Evolutionary conservation across 768 basidiomycete genomes (phyloP).

Genomic region (Thelephora aurantiotincta): DNA sequence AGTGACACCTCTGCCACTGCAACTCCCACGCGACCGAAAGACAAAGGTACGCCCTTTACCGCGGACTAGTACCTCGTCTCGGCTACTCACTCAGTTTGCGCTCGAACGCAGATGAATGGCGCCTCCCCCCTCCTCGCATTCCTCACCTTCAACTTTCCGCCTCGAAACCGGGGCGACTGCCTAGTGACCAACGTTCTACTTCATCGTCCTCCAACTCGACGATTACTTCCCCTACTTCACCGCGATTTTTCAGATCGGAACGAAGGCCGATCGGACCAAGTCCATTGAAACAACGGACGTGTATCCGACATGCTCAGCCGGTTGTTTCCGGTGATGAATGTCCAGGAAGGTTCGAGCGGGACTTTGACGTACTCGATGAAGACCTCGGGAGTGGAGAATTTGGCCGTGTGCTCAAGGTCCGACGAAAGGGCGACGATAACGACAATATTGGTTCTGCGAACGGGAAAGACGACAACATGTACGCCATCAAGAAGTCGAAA

Average conservation of each 20-base stretch:
- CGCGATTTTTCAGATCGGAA: neutral
- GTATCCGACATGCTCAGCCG: conserved; percentile 5
- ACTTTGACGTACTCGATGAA: conserved; percentile 68
- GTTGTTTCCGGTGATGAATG: conserved; percentile 28
- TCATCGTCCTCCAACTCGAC: conserved; percentile 38
- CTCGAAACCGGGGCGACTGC: conserved; percentile 22
- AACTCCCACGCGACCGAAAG: conserved; percentile 50
- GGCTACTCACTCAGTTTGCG: conserved; percentile 1
- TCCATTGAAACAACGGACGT: conserved; percentile 2
- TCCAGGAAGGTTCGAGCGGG: conserved; percentile 59
- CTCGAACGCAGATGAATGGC: conserved; percentile 31
- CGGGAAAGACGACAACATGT: conserved; percentile 25
- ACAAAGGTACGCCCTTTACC: conserved; percentile 23
- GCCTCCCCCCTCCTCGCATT: conserved; percentile 34
- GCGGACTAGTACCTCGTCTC: neutral
- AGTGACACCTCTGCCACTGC: conserved; percentile 35
- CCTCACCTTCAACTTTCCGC: conserved; percentile 35
- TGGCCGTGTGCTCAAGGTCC: conserved; percentile 81
- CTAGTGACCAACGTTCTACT: conserved; percentile 30
- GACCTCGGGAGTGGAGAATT: conserved; percentile 81
- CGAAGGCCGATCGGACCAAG: conserved; percentile 4
- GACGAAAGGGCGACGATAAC: conserved; percentile 39
- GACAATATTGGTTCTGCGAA: conserved; percentile 8
- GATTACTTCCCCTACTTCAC: conserved; percentile 12
- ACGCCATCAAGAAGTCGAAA: conserved; percentile 91